Conservation (phyloP, 768 basidiomycete genomes). For the Xerocomellus chrysenteron region DNA sequence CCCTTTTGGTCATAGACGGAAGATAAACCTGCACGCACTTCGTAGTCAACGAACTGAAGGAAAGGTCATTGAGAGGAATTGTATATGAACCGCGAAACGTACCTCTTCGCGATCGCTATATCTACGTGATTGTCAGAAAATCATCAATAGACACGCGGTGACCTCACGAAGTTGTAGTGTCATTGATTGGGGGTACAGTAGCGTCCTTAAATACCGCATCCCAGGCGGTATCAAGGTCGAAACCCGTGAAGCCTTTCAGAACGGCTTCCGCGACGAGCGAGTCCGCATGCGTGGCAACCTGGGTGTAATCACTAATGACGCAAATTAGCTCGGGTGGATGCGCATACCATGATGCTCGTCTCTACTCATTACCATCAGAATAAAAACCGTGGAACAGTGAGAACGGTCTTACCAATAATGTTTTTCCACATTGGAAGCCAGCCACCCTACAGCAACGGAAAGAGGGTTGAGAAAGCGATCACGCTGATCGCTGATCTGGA, state of each 20-base stretch:
- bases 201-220: conserved; percentile 75
- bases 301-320: not conserved
- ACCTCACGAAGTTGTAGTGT: conserved; percentile 50
- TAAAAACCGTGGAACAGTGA: not conserved
- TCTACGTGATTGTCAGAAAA: conserved; percentile 30
- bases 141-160: not conserved
- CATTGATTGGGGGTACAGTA: conserved; percentile 57
- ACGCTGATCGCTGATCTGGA: not conserved
- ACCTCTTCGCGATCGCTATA: conserved; percentile 76
- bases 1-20: conserved; percentile 66
- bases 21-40: conserved; percentile 76
- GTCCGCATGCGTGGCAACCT: conserved; percentile 80
- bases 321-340: not conserved
- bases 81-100: conserved; percentile 6
- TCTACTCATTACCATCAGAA: conserved; percentile 35
- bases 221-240: conserved; percentile 66
- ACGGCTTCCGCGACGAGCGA: conserved; percentile 74
- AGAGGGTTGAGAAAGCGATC: not conserved
- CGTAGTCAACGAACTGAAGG: conserved; percentile 65
- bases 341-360: conserved; percentile 76
- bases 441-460: conserved; percentile 47
- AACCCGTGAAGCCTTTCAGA: conserved; percentile 60
- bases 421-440: conserved; percentile 95
- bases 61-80: not conserved
- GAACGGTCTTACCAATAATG: conserved; percentile 50